Evolutionary conservation across 192 early-diverging fungal genomes (phyloP), one percentile per base, ranked within the genome.

Genomic region (Coemansia sp.): DNA sequence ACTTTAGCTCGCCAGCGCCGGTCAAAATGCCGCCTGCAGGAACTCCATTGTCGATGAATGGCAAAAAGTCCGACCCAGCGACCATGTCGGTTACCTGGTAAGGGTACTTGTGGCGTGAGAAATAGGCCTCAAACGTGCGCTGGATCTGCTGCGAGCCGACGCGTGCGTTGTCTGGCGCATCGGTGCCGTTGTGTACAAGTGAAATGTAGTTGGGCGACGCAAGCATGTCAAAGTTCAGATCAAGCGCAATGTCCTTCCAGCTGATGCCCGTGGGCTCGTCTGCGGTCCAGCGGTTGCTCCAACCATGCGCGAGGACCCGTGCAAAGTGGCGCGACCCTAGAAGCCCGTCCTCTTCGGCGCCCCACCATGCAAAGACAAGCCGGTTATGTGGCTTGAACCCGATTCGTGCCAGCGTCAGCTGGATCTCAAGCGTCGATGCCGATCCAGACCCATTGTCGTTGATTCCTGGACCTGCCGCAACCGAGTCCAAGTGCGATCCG

Each of bases 211-310:
- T 90, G 37, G 89, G 89, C 70, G 87, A 88, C 9, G 83, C 89
- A 28, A 90, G 71, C 87, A 88, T 90, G 68, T 90, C 89, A 79
- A 90, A 86, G 65, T 90, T 90, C 51, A 90, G 81, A 66, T 87
- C 71, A 58, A 87, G 78, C 3, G 84, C 85, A 37, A 90, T 73
- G 33, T 86, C 66, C 0, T 64, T 29, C 77, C 82, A 85, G 23
- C 25, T 49, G 7, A 84, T 46, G 16, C 43, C 67, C 3, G 66
- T 43, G 10, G 78, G 71, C 20, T 77, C 72, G 28, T 58, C 60
- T 55, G 63, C 72, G 3, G 79, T 58, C 77, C 77, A 80, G 31
- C 42, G 45, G 67, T 80, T 80, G 13, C 26, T 67, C 77, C 77
- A 80, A 13, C 69, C 68, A 18, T 68, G 68, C 12, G 79, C 71